Evolutionary conservation across 768 basidiomycete genomes (phyloP), one percentile per base, ranked within the genome.

Genomic region (Tubosaeta sp.): DNA sequence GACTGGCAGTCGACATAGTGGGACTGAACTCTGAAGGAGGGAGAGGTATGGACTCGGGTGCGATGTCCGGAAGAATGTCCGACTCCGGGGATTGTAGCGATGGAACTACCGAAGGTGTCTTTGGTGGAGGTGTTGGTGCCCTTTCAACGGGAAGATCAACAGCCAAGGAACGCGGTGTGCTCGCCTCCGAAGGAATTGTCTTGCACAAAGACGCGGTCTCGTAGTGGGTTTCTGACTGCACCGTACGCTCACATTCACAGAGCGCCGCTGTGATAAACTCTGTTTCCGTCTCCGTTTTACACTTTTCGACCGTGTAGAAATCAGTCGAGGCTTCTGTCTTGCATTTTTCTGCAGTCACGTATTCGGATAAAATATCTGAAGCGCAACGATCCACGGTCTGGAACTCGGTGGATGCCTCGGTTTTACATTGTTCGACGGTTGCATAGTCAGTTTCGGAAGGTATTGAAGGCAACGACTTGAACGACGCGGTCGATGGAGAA

Each of bases 391-490:
- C 67, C 40, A 68, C 81, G 12, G 81, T 83, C 13, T 69, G 64
- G 60, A 78, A 86, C 44, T 76, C 73, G 3, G 75, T 72, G 24
- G 72, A 60, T 3, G 62, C 63, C 27, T 76, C 72, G 6, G 75
- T 73, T 62, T 57, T 71, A 54, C 77, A 78, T 29, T 66, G 55
- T 31, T 73, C 71, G n/a, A 68, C 72, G 1, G 77, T 76, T 32
- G 56, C 59, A 46, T 68, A 78, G 42, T 75, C 75, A 0, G 73
- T 76, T 45, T 77, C 74, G 1, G 79, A 82, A 12, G 82, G 82
- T 54, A 83, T 83, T 4, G 77, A 79, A 1, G 82, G 81, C 49
- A 83, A 65, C 6, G 82, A 83, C 49, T 71, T 72, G 64, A 78
- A 82, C 0, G 82, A 83, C 6, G 73, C 69, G 11, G 67, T 71